phyloP scores from a whole-genome alignment of 2,329 filamentous ascomycete species.

The Graphilbum fragrans region DNA sequence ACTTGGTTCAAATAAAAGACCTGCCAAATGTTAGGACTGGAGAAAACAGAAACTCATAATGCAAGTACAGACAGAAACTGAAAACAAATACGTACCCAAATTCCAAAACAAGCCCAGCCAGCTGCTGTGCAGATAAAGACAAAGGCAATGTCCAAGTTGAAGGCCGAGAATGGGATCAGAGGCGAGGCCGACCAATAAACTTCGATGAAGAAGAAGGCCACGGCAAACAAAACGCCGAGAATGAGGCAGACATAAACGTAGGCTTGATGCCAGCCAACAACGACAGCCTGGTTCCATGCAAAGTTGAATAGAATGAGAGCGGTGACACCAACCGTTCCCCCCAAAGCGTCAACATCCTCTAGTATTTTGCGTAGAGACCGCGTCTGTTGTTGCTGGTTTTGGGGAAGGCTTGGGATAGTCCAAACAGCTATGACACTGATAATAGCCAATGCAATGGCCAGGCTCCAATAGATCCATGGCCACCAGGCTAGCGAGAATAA shows the following conservation, averaged over 20 bases:
- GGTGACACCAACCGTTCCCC: constrained; percentile 5
- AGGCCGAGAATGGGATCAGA: constrained; percentile 11
- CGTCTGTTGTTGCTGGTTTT: too few species aligned
- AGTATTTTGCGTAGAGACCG: too few species aligned
- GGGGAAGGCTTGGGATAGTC: constrained; percentile 13
- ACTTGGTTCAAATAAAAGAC: constrained; percentile 11
- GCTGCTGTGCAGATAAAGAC: constrained; percentile 7
- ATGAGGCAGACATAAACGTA: constrained; percentile 10
- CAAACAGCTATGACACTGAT: constrained; percentile 9
- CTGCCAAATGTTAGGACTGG: too few species aligned
- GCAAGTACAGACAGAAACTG: too few species aligned
- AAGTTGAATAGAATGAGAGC: constrained; percentile 13
- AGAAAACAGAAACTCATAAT: too few species aligned
- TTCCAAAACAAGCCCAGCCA: constrained; percentile 11
- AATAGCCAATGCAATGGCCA: constrained; percentile 8
- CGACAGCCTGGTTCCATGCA: constrained; percentile 11
- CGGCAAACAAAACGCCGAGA: constrained; percentile 8
- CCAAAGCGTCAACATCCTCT: constrained; percentile 10
- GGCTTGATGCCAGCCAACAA: constrained; percentile 10
- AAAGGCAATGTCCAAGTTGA: constrained; percentile 9
- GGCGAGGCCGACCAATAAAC: constrained; percentile 4
- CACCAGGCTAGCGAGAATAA: constrained; percentile 22
- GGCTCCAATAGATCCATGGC: constrained; percentile 25
- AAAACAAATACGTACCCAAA: constrained; percentile 26
- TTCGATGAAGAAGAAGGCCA: constrained; percentile 10